Conservation (phyloP, 805 yeast species). For the Yarrowia sp. region DNA sequence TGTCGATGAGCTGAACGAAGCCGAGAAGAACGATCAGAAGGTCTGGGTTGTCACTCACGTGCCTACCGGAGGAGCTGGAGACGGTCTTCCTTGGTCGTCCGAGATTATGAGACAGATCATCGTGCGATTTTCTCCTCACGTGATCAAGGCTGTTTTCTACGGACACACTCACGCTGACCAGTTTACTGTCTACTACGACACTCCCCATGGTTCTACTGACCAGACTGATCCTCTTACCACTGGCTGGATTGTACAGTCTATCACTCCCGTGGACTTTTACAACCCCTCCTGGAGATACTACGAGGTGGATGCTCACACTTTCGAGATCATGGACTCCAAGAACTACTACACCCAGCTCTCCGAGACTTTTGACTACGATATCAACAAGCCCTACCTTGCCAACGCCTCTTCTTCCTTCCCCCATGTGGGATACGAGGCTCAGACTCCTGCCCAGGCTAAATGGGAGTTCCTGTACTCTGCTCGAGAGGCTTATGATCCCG, state of each 20-base stretch:
- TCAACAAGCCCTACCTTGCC: slow-evolving; percentile 14
- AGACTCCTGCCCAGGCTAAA: slow-evolving; percentile 42
- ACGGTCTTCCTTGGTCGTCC: slow-evolving; percentile 61
- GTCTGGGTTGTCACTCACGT: slow-evolving; percentile 76
- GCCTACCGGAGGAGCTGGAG: slow-evolving; percentile 50
- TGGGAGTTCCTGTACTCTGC: slow-evolving; percentile 61
- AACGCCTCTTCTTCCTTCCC: slow-evolving; percentile 16
- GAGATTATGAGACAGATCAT: slow-evolving; percentile 55
- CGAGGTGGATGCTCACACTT: slow-evolving; percentile 60
- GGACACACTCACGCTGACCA: slow-evolving; percentile 74
- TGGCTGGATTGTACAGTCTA: slow-evolving; percentile 66
- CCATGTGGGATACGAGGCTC: slow-evolving; percentile 29
- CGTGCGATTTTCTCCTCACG: slow-evolving; percentile 64
- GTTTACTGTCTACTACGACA: slow-evolving; percentile 56
- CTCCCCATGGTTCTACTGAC: slow-evolving; percentile 43
- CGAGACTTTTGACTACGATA: slow-evolving; percentile 43
- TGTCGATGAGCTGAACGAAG: slow-evolving; percentile 56
- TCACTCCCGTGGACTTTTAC: slow-evolving; percentile 57
- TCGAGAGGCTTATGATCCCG: slow-evolving; percentile 45
- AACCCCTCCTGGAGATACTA: slow-evolving; percentile 76
- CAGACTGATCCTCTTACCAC: slow-evolving; percentile 47
- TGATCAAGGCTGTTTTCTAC: slow-evolving; percentile 65
- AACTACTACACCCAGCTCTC: slow-evolving; percentile 60
- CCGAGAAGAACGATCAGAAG: slow-evolving; percentile 56
- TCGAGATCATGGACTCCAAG: slow-evolving; percentile 57